These are phyloP conservation scores for Cladophialophora yegresii DNA, from an alignment of 2,329 filamentous ascomycete species.

Conservation along the genomic window DNA sequence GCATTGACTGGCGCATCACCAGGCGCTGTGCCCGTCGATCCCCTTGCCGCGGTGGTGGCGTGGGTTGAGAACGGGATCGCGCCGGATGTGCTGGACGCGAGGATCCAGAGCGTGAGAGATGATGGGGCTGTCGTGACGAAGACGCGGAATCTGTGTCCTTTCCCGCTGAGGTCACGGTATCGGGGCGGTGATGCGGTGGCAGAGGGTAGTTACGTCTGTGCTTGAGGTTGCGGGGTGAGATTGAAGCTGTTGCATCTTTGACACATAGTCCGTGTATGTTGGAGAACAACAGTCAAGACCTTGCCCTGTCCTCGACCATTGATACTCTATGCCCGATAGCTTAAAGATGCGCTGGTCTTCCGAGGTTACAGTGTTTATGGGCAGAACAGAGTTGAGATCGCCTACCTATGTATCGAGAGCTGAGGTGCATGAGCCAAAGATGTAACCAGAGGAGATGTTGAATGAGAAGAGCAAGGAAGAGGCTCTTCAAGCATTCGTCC, in stretches of 20 bases:
- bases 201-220: constrained; percentile 7
- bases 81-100: constrained; percentile 5
- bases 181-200: neutral
- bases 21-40: constrained; percentile 4
- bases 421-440: too few species aligned
- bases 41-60: constrained; percentile 6
- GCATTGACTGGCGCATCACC: neutral
- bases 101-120: neutral
- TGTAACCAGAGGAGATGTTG: too few species aligned
- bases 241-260: neutral
- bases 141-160: constrained; percentile 8
- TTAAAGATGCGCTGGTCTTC: too few species aligned
- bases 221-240: neutral
- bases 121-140: constrained; percentile 3
- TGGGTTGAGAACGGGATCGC: constrained; percentile 4
- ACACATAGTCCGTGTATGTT: too few species aligned
- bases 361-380: too few species aligned
- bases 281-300: too few species aligned
- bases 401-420: too few species aligned
- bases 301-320: too few species aligned
- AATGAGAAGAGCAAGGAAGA: too few species aligned
- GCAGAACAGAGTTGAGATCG: too few species aligned
- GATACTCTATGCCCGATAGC: too few species aligned
- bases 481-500: too few species aligned
- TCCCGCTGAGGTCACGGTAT: constrained; percentile 2